Evolutionary conservation across 352 stramenopile species (phyloP), one percentile per base, ranked within the genome.

Genomic region (Pythium oligandrum): DNA sequence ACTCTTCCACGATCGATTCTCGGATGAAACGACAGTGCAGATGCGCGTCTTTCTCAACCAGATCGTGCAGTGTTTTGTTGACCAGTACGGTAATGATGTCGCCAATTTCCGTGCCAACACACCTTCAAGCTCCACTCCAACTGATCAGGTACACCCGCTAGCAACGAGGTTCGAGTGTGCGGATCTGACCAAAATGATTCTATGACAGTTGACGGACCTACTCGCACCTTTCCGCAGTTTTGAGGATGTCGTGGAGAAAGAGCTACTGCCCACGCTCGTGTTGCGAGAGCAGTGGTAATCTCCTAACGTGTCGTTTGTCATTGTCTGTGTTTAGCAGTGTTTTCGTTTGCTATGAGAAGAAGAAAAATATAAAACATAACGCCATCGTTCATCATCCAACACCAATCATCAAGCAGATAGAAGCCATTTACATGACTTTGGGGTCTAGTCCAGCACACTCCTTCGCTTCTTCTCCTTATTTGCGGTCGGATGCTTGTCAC

Each of bases 1-100:
- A 45, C 66, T 93, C 35, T 93, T 93, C 52, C 80, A 93, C 53
- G 80, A 91, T 45, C 75, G 78, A 17, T 40, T 73, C 50, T 73
- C 68, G 1, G 71, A 88, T 34, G 65, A 63, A 43, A 68, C 75
- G 8, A 72, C 64, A 1, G 66, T 61, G 17, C 61, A 65, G 26
- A 67, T 90, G 11, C 81, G 80, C 34, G 46, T 55, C n/a, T 84
- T 90, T 57, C 60, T 93, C 30, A 62, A 86, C 45, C 61, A 62
- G 10, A 63, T 90, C 49, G 59, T 83, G 26, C 48, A 76, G 32
- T 64, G 61, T 11, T 91, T 90, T 54, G 40, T 63, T 2, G 43
- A 79, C 31, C n/a, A 73, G 8, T 78, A 78, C 39, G 52, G 60
- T 33, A 55, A 71, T 5, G 64, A 88, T 11, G 51, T 90, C 37